Percentiles rank a stretch among this genome's conserved stretches.
These are phyloP conservation scores for Fraxinus angustifolia DNA, from an alignment of 305 asterid species.

Conservation along the genomic window DNA sequence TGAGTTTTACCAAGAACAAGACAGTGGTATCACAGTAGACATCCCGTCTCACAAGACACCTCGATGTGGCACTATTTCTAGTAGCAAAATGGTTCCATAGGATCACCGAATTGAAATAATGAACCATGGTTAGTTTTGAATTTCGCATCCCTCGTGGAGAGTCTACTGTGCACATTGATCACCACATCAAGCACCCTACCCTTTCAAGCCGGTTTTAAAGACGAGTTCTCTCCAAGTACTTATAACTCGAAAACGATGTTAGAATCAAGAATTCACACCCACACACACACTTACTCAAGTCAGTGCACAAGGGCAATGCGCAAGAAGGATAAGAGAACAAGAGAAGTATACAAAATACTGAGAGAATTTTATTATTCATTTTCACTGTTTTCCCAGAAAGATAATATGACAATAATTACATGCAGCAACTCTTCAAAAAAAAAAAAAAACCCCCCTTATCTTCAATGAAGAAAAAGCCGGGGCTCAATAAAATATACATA, in stretches of 20 bases:
- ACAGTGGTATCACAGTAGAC: neutral
- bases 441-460: slow-evolving; percentile 17
- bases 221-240: neutral
- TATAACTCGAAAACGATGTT: neutral
- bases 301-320: slow-evolving; percentile 68
- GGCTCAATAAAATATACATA: slow-evolving; percentile 24
- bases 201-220: neutral
- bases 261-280: slow-evolving; percentile 1
- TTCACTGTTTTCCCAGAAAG: slow-evolving; percentile 10
- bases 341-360: slow-evolving; percentile 37
- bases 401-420: slow-evolving; percentile 29
- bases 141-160: neutral
- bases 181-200: neutral
- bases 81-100: neutral
- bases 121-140: neutral
- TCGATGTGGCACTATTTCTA: neutral
- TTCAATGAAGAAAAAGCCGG: slow-evolving; percentile 6
- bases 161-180: neutral
- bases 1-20: neutral
- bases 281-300: slow-evolving; percentile 59
- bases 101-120: neutral
- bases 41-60: neutral
- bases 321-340: slow-evolving; percentile 44
- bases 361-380: slow-evolving; percentile 30
- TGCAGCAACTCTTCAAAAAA: slow-evolving; percentile 20